Evolutionary conservation across 371 early-diverging fungal species (phyloP), one percentile per base, ranked within the genome.

Genomic region (Lichtheimia corymbifera): DNA sequence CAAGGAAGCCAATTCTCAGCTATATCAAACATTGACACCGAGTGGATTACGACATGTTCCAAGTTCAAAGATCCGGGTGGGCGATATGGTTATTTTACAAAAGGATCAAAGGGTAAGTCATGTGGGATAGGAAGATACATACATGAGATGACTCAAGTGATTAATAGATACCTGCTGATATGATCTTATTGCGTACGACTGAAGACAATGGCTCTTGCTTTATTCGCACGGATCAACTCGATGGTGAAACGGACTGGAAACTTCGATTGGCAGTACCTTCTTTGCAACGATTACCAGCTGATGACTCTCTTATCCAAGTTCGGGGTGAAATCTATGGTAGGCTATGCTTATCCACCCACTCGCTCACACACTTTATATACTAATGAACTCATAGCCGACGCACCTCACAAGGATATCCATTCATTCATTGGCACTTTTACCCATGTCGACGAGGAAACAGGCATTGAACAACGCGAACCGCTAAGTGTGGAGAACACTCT

Each of bases 161-260:
- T 35, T 0, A 28, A 22, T 50, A 86, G 65, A 87, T 96, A 22
- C 97, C 97, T 9, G 96, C 96, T 12, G 97, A 97, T 72, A 86
- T 97, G 83, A 78, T 97, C 13, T 77, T 98, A 58, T 67, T 99
- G 55, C 83, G 95, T 47, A 95, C 97, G 12, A 87, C 88, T 0
- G 98, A 98, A 61, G 71, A 76, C 9, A 80, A 75, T 13, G 99
- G 99, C 2, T 88, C 98, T 15, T 92, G 97, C 61, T 99, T 99
- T 80, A 94, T 99, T 69, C 82, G 99, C 52, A 99, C 99, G 4
- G 99, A 99, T 80, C 99, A 99, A 70, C 81, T 99, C 49, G 99
- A 99, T 73, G 99, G 99, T 62, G 99, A 99, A 72, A 99, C 99
- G 0, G 99, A 99, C 69, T 99, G 99, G 99, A 99, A 99, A 77